Evolutionary conservation across 2,329 filamentous ascomycete species (phyloP).

Genomic region (Penicillium sclerotigenum): DNA sequence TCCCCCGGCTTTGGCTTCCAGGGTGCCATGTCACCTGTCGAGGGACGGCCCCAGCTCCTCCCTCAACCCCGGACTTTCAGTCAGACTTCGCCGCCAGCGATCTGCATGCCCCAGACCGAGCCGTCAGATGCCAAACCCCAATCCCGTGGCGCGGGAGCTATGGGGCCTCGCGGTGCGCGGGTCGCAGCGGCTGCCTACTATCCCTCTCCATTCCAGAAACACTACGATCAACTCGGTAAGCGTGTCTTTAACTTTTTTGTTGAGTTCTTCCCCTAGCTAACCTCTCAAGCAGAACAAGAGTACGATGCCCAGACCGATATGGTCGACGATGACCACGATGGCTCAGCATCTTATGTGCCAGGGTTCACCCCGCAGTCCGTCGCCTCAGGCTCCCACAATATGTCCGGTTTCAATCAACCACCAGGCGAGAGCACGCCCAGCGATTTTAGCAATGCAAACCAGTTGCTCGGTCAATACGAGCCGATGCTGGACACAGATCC

Average conservation of each 20-base stretch:
- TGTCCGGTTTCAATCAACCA: constrained; percentile 41
- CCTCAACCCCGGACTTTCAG: constrained; percentile 37
- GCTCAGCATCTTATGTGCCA: constrained; percentile 66
- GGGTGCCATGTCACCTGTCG: constrained; percentile 59
- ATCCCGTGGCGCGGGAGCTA: constrained; percentile 13
- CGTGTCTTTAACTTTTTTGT: constrained; percentile 58
- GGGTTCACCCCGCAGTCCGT: constrained; percentile 45
- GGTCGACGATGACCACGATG: constrained; percentile 75
- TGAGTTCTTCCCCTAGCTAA: constrained; percentile 4
- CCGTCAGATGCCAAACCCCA: constrained; percentile 35
- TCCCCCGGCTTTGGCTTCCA: constrained; percentile 61
- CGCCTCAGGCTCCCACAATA: constrained; percentile 44
- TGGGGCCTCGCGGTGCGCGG: constrained; percentile 33
- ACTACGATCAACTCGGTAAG: constrained; percentile 95
- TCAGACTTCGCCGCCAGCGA: constrained; percentile 33
- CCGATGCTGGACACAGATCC: constrained; percentile 89
- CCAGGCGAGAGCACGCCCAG: constrained; percentile 35
- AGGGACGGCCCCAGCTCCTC: constrained; percentile 47
- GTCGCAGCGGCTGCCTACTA: constrained; percentile 62
- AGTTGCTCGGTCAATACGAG: constrained; percentile 70
- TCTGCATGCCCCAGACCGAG: constrained; percentile 39
- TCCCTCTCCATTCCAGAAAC: constrained; percentile 83
- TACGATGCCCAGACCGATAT: constrained; percentile 89
- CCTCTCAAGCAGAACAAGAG: constrained; percentile 74
- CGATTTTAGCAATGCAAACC: constrained; percentile 47